Evolutionary conservation across 140 eudicot species (phyloP), one percentile per base, ranked within the genome.

Genomic region (Ambrosia hybrid): DNA sequence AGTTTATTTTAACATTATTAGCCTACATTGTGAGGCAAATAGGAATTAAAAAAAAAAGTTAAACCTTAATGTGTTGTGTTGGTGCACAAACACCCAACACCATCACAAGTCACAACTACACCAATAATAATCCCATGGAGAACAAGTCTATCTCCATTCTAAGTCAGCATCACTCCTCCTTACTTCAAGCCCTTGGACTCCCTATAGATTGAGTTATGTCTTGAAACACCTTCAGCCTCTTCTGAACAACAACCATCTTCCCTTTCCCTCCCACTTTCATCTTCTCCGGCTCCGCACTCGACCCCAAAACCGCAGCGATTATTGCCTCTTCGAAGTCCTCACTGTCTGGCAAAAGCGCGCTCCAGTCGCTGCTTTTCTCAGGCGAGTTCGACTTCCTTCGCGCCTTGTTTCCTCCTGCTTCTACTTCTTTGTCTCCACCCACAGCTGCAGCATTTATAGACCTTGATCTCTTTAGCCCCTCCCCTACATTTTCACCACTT

Each of bases 271-370:
- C 74, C 70, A 43, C 45, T 69, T 64, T 72, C 74, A 48, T 12
- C 65, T 79, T 73, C 56, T 46, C 76, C 8, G 83, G 15, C 16
- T 57, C 89, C 16, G 26, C 51, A 9, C 36, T 74, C 51, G 87
- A 53, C 26, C 85, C 89, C 84, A 89, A 77, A 66, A 89, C 96
- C 36, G 97, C 97, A 13, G 95, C 90, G 3, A 91, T 72, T 0
- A 91, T 88, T 1, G 97, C 97, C 11, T 89, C 91, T 77, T 91
- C 97, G 70, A 91, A 91, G 38, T 85, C 98, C 82, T 92, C 79
- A 12, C 75, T 88, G 17, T 92, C 96, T 5, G 98, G 97, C 65
- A 91, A 53, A 33, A 89, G 59, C 75, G 62, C 90, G 1, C 61
- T 79, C 87, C 85, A 81, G 51, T 60, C 81, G 1, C 73, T 79